Evolutionary conservation across 139 green algal species (phyloP), one percentile per base, ranked within the genome.

Genomic region (Chlamydomonas schloesseri): DNA sequence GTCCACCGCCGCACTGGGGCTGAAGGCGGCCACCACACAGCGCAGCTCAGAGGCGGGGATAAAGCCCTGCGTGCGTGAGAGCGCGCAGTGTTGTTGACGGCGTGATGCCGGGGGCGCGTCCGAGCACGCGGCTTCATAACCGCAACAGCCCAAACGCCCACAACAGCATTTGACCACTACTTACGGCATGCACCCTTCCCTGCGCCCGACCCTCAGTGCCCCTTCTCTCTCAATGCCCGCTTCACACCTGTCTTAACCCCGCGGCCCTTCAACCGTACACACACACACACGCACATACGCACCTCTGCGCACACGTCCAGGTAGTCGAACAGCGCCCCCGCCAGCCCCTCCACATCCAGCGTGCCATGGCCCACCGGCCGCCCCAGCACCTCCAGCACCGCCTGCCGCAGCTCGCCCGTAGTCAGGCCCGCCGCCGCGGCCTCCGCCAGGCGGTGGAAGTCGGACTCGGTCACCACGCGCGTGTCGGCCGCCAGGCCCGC

Each of bases 351-450:
- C 78, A 84, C 28, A 46, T 84, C 78, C 78, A 75, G 46, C 21
- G 78, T 84, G 78, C 64, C 64, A n/a, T 84, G 78, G 37, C 78
- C 78, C 78, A 84, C 78, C 64, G 78, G 78, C 71, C 64, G 64
- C 23, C 20, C 29, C 42, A 84, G 78, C 78, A 84, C 78, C 78
- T 84, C 78, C 42, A 84, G 78, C 65, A 64, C 78, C 64, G 78
- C 78, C 62, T 84, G 78, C n/a, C 78, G 64, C 64, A 84, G 78
- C 78, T 84, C 78, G 26, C 64, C 64, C 64, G 68, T 46, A 28
- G 64, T 55, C 10, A 21, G 26, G 11, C 23, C 23, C 4, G 64
- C n/a, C 14, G 64, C 42, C 3, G 78, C 78, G 14, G 64, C 64
- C 24, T 84, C 78, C 78, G 75, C 31, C 64, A 84, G 62, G 13